Evolutionary conservation across 768 basidiomycete species (phyloP).

Genomic region (Podaxis sp.): DNA sequence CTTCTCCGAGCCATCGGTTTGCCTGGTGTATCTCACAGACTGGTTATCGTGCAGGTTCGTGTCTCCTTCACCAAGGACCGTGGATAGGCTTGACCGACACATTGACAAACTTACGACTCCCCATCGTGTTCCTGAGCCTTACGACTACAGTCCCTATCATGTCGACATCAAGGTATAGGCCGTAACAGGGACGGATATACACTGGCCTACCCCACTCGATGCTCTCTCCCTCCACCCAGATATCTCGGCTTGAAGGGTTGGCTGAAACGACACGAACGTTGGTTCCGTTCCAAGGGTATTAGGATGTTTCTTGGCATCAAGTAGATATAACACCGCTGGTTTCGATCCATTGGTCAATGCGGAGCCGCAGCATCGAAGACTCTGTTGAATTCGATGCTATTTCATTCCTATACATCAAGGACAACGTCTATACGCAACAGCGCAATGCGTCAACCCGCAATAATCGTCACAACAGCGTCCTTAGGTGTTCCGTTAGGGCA

Average conservation of each 20-base stretch:
- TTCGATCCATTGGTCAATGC: too few relatives aligned
- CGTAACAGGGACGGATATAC: slow-evolving; percentile 36
- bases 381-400: slow-evolving; percentile 30
- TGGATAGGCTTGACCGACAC: slow-evolving; percentile 29
- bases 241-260: slow-evolving; percentile 39
- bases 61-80: slow-evolving; percentile 41
- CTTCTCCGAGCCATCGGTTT: slow-evolving; percentile 36
- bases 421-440: slow-evolving; percentile 24
- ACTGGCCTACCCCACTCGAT: slow-evolving; percentile 36
- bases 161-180: slow-evolving; percentile 25
- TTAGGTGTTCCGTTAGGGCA: slow-evolving; percentile 47
- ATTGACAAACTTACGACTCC: slow-evolving; percentile 37
- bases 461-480: slow-evolving; percentile 32
- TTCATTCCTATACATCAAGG: slow-evolving; percentile 33
- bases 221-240: slow-evolving; percentile 36
- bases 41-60: slow-evolving; percentile 21
- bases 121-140: slow-evolving; percentile 27
- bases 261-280: slow-evolving; percentile 31
- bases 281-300: slow-evolving; percentile 41
- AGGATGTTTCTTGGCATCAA: slow-evolving; percentile 44
- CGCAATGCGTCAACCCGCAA: neutral
- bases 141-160: neutral
- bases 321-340: slow-evolving; percentile 23
- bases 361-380: slow-evolving; percentile 24
- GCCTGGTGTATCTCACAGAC: neutral